Evolutionary conservation across 2,329 filamentous ascomycete genomes (phyloP).

Genomic region (Neofusicoccum umdonicola): DNA sequence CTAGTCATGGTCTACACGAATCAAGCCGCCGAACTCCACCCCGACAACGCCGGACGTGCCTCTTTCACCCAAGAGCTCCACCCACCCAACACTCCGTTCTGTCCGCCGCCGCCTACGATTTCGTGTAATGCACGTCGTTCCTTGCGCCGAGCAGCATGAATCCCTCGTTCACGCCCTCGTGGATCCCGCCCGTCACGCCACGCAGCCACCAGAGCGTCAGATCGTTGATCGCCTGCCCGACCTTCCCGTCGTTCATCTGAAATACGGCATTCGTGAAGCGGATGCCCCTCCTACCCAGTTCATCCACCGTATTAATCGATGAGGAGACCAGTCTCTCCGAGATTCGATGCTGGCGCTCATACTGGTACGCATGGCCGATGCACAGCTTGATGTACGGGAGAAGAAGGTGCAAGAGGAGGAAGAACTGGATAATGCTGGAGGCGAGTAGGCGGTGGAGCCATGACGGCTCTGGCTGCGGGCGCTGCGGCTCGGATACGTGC

Average conservation of each 20-base stretch:
- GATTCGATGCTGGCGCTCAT: slow-evolving; percentile 66
- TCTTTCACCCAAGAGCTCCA: neutral
- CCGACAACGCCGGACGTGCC: neutral
- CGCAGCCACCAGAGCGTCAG: slow-evolving; percentile 61
- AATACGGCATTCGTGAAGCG: slow-evolving; percentile 55
- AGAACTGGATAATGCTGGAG: slow-evolving; percentile 55
- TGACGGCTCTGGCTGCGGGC: slow-evolving; percentile 36
- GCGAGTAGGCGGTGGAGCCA: slow-evolving; percentile 60
- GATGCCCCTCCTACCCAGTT: slow-evolving; percentile 52
- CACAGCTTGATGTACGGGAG: slow-evolving; percentile 60
- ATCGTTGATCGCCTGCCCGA: slow-evolving; percentile 59
- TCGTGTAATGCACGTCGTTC: neutral
- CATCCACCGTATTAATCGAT: slow-evolving; percentile 53
- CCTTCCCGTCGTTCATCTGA: slow-evolving; percentile 61
- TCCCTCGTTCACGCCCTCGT: slow-evolving; percentile 60
- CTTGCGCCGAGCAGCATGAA: slow-evolving; percentile 30
- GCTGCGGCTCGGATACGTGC: slow-evolving; percentile 11
- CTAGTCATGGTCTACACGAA: neutral
- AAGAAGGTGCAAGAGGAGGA: slow-evolving; percentile 60
- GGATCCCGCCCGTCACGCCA: slow-evolving; percentile 64
- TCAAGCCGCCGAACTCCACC: neutral
- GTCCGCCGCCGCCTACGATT: neutral
- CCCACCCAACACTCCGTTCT: neutral
- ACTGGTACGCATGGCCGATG: slow-evolving; percentile 55
- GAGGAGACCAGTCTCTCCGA: slow-evolving; percentile 56